Conservation (phyloP, 305 asterid genomes). For the Fraxinus sp. region DNA sequence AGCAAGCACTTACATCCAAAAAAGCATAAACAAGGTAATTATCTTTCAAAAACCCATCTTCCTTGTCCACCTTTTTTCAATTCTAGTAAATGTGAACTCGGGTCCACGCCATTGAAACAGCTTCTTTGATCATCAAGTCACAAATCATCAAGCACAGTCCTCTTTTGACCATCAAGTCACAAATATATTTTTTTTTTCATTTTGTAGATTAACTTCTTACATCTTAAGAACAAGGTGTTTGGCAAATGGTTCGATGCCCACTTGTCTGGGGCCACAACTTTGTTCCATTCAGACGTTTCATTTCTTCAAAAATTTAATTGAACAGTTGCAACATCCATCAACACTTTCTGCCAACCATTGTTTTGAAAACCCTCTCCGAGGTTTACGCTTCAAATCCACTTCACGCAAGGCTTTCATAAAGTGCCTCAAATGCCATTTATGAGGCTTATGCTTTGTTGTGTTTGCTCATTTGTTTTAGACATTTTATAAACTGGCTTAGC, state of each 20-base stretch:
- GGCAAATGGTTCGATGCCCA: not conserved
- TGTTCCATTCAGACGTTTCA: not conserved
- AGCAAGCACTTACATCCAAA: not conserved
- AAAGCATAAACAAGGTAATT: not conserved
- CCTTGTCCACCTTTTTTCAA: not conserved
- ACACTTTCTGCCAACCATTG: not conserved
- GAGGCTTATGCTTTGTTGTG: not conserved
- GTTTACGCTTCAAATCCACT: not conserved
- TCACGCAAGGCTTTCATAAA: not conserved
- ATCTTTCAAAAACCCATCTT: not conserved
- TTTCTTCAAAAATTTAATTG: not conserved
- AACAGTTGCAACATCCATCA: not conserved
- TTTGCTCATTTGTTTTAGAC: not conserved
- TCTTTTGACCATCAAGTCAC: not conserved
- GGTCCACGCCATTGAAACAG: not conserved
- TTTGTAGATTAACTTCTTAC: not conserved
- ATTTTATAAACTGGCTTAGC: not conserved
- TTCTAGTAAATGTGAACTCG: not conserved
- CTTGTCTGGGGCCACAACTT: conserved; percentile 2
- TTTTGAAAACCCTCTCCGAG: not conserved
- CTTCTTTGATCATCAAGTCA: not conserved
- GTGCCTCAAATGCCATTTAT: not conserved
- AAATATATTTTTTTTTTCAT: not conserved
- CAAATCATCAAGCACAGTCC: not conserved
- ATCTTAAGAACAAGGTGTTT: not conserved